These are phyloP conservation scores for Diutina neorugosa DNA, from an alignment of 1,139 yeast species.

Conservation along the genomic window DNA sequence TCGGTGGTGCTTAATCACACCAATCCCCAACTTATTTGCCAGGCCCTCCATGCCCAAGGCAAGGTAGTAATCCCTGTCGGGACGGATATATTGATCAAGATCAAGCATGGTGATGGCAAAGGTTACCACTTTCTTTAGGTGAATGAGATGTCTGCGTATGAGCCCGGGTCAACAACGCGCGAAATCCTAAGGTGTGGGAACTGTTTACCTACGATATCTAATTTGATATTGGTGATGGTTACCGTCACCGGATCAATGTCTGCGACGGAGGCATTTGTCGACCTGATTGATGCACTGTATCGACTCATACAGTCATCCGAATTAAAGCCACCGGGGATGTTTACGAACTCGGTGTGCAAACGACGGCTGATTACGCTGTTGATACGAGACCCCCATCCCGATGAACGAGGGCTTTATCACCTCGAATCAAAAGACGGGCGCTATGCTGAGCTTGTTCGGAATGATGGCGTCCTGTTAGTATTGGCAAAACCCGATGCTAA, in stretches of 20 bases:
- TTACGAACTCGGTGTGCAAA: conserved; percentile 48
- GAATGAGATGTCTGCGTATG: neutral
- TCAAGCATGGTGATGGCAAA: conserved; percentile 18
- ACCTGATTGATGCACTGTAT: conserved; percentile 9
- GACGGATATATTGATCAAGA: conserved; percentile 26
- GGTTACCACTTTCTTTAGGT: neutral
- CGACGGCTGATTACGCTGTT: conserved; percentile 38
- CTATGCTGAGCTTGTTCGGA: neutral
- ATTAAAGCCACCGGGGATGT: conserved; percentile 45
- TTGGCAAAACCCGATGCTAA: neutral
- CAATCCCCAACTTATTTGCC: conserved; percentile 92
- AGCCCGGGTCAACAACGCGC: neutral
- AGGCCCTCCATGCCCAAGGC: conserved; percentile 95
- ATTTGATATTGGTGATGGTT: neutral
- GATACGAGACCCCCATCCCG: conserved; percentile 45
- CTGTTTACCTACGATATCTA: neutral
- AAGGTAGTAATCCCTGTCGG: conserved; percentile 38
- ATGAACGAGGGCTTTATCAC: conserved; percentile 37
- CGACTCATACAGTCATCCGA: conserved; percentile 21
- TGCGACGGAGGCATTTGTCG: conserved; percentile 6
- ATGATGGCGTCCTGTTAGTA: neutral
- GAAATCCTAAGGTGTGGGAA: neutral
- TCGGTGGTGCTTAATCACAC: conserved; percentile 61
- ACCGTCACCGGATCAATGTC: neutral
- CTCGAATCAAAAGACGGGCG: neutral